Conservation (phyloP, 306 rosid genomes). For the Fragaria iinumae region DNA sequence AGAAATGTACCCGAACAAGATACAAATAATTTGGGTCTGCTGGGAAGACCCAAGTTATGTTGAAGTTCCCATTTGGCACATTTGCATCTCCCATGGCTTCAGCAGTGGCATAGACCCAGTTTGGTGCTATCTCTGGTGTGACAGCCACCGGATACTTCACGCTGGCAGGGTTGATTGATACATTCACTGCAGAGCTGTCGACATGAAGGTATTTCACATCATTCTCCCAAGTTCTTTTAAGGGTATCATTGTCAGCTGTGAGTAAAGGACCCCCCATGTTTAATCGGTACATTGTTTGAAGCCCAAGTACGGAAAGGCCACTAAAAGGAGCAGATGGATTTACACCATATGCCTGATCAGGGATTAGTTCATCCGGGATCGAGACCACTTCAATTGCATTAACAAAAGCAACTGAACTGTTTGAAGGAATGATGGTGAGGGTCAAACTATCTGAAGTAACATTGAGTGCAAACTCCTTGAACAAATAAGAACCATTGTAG, state of each 20-base stretch:
- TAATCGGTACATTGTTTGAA: constrained; percentile 80
- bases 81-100: constrained; percentile 70
- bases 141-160: constrained; percentile 53
- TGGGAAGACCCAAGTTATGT: constrained; percentile 82
- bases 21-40: constrained; percentile 71
- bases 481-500: constrained; percentile 66
- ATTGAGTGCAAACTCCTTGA: constrained; percentile 79
- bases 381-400: constrained; percentile 96
- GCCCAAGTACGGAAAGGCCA: constrained; percentile 63
- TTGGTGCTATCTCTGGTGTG: constrained; percentile 78
- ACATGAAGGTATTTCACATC: constrained; percentile 77
- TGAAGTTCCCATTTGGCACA: constrained; percentile 68
- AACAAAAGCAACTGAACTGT: constrained; percentile 70
- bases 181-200: constrained; percentile 66
- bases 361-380: constrained; percentile 62
- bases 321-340: constrained; percentile 57
- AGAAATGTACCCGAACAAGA: constrained; percentile 75
- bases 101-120: constrained; percentile 88
- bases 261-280: constrained; percentile 87
- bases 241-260: constrained; percentile 74
- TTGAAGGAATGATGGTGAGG: constrained; percentile 66
- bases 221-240: constrained; percentile 90
- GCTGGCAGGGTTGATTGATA: constrained; percentile 52
- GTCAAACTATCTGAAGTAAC: constrained; percentile 61
- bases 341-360: constrained; percentile 71